Conservation (phyloP, 1,139 yeast genomes). For the Martiniozyma asiatica region DNA sequence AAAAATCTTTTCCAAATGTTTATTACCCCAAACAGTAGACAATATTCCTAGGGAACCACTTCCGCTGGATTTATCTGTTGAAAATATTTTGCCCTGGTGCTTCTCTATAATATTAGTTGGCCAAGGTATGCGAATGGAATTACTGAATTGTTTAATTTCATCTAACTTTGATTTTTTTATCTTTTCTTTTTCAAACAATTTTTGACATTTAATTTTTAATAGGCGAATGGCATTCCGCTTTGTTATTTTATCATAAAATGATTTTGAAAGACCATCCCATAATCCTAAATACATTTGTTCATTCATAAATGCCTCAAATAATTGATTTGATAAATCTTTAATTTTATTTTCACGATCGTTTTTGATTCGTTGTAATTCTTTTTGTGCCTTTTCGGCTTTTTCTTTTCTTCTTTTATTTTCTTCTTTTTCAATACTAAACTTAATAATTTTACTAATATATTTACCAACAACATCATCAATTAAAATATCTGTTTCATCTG, state of each 20-base stretch:
- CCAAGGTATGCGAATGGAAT: conserved; percentile 14
- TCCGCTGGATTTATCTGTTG: no score
- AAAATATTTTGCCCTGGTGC: no score
- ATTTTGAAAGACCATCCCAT: conserved; percentile 25
- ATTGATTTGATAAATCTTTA: conserved; percentile 34
- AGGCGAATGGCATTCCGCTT: conserved; percentile 18
- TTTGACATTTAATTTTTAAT: conserved; percentile 22
- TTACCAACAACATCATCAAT: conserved; percentile 24
- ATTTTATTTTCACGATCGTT: conserved; percentile 18
- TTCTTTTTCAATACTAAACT: conserved; percentile 19
- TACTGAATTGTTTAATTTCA: conserved; percentile 28
- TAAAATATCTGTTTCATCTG: conserved; percentile 23
- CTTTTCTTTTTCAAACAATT: conserved; percentile 19
- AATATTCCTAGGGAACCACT: no score
- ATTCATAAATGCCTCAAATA: conserved; percentile 47
- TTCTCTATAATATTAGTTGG: background rate
- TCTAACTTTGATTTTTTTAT: conserved; percentile 28
- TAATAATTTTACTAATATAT: conserved; percentile 23
- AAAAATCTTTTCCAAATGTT: background rate
- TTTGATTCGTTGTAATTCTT: background rate
- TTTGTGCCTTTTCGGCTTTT: conserved; percentile 17
- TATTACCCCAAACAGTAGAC: no score
- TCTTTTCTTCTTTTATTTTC: conserved; percentile 19
- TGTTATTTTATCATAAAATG: conserved; percentile 16
- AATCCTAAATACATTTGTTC: conserved; percentile 37